Evolutionary conservation across 805 yeast genomes (phyloP), one percentile per base, ranked within the genome.

Genomic region (Kuraishia hungarica): DNA sequence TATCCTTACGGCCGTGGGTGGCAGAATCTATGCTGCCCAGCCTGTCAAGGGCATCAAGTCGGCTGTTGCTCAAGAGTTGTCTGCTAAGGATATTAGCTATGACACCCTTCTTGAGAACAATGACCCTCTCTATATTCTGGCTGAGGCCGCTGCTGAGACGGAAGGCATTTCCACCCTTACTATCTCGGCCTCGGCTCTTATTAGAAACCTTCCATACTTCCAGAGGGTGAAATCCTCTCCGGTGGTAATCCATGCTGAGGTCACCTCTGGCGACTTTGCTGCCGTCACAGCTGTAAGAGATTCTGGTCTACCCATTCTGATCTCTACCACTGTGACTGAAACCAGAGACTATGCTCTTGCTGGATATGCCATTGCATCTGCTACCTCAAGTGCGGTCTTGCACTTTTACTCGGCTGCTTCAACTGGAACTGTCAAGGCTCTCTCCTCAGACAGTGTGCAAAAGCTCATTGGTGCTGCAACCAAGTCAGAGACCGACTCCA

Each of bases 281-380:
- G 72, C 80, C 17, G 79, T 89, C 26, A 74, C 93, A n/a, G 79
- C 89, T 7, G 74, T 87, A 61, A 83, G 92, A 65, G 93, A 89
- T 67, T 73, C 86, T 48, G 82, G 83, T 17, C 79, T 76, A 61
- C 78, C 83, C 6, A 74, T 86, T 23, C 68, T 92, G 59, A 78
- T 91, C 55, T 88, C 97, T n/a, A 83, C 81, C 62, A 71, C 75
- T 46, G 66, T 78, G 5, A 65, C 72, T 35, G 89, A 86, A 58
- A 74, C 86, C 10, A 69, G 74, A 50, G 77, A 77, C 53, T 75
- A 80, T 58, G 75, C 88, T 5, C 69, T 80, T 50, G 78, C 83
- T 24, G 81, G 96, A 1, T 80, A 82, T 61, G 70, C 81, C 50
- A 67, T 84, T 47, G 80, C 92, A 7, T 67, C 73, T 39, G 71